phyloP scores from a whole-genome alignment of 345 rosid genomes.

The Hibiscus mutabilis region DNA sequence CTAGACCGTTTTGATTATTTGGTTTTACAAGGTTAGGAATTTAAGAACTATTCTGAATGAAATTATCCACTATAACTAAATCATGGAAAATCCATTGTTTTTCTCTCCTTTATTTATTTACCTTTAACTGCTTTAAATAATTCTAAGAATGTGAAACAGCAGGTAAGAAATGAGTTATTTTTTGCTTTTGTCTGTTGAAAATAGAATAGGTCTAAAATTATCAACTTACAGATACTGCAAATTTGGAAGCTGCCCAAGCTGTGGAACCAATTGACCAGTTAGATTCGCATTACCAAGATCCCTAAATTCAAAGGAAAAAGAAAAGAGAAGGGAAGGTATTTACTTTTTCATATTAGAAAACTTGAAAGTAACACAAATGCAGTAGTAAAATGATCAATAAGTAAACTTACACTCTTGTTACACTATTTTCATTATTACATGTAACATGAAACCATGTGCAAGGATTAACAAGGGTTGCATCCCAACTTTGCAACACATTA shows the following conservation, averaged over 20 bases:
- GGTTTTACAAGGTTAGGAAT: not conserved
- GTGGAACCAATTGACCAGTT: constrained; percentile 17
- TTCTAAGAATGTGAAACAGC: not conserved
- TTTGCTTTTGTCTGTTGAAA: not conserved
- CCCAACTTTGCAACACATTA: constrained; percentile 56
- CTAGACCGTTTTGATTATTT: not conserved
- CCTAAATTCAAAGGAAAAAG: constrained; percentile 12
- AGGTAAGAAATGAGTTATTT: not conserved
- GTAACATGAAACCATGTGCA: constrained; percentile 90
- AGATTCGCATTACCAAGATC: constrained; percentile 55
- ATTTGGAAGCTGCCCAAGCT: constrained; percentile 51
- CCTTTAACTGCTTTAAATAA: not conserved
- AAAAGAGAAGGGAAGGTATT: not conserved
- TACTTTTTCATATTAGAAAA: not conserved
- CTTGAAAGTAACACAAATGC: not conserved
- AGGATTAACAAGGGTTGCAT: constrained; percentile 30
- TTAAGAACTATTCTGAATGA: not conserved
- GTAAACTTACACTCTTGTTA: constrained; percentile 69
- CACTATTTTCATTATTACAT: constrained; percentile 63
- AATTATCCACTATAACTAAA: not conserved
- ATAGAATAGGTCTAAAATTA: not conserved
- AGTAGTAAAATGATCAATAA: constrained; percentile 9
- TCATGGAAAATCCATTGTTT: not conserved
- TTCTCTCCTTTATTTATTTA: not conserved
- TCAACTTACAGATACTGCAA: constrained; percentile 77